Evolutionary conservation across 805 yeast species (phyloP), one percentile per base, ranked within the genome.

Genomic region (Yarrowia keelungensis): DNA sequence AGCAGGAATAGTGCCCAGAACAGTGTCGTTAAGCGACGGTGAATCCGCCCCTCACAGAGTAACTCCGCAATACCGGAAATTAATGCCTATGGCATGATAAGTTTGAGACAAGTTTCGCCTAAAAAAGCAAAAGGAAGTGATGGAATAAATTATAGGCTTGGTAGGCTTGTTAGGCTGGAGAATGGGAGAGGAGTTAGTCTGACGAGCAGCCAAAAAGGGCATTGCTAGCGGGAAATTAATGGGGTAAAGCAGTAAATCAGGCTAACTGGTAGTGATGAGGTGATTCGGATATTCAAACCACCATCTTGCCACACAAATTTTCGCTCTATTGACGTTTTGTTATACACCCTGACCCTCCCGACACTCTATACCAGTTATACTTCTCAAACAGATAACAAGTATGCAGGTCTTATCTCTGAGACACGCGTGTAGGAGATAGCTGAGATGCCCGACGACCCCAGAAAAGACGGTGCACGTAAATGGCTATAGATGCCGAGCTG

Each of bases 331-430:
- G 32, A 26, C 32, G 3, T 26, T 26, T 26, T 5, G 32, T 26
- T 26, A 12, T 4, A 14, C 39, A 9, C 45, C 35, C n/a, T 11
- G 11, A 12, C 59, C 58, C 45, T 39, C 59, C 59, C 59, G 59
- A 38, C 59, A 53, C 59, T 22, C 15, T 11, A 53, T 11, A 14
- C 45, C 14, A 16, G 36, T 38, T 19, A 19, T 9, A 39, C 59
- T 53, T 53, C 26, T 5, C 9, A 16, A 32, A 39, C 59, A 53
- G 59, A 53, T 53, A 53, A 53, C 59, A 53, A 41, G 36, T 15
- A 53, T 53, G 59, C 59, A 53, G 45, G 59, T 53, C 59, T 53
- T 53, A 53, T 53, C 59, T 53, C 35, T 53, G 36, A 53, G 58
- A 53, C 59, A 38, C 59, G 16, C 39, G 35, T 12, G 32, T 35